A percentile compares a stretch with the other conserved stretches of the same genome.
Conservation (phyloP, 495 filamentous ascomycete species). For the Halenospora varia region DNA sequence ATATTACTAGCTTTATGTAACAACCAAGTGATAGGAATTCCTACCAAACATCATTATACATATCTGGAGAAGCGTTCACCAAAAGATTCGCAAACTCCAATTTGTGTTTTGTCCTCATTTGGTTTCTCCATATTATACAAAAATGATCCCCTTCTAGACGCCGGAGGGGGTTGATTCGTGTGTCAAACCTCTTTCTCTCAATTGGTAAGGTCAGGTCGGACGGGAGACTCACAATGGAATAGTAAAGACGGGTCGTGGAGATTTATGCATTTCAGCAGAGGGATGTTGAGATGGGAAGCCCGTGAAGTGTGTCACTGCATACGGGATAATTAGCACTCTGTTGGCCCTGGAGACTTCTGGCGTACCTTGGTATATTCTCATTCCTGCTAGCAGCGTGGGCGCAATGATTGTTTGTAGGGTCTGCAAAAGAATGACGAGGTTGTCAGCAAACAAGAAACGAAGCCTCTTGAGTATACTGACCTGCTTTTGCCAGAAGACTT, state of each 20-base stretch:
- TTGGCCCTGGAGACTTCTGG: neutral
- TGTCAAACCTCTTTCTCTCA: too few species aligned
- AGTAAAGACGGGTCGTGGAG: neutral
- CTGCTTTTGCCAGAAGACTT: neutral
- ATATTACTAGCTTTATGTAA: too few species aligned
- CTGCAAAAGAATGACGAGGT: neutral
- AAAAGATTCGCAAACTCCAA: too few species aligned
- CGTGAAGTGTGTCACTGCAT: neutral
- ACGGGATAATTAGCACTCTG: constrained; percentile 2
- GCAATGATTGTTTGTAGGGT: neutral
- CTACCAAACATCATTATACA: too few species aligned
- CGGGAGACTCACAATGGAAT: neutral
- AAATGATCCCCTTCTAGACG: too few species aligned
- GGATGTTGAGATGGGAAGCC: neutral
- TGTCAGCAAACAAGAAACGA: constrained; percentile 3
- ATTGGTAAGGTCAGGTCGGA: neutral
- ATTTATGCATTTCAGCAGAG: constrained; percentile 1
- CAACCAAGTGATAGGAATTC: too few species aligned
- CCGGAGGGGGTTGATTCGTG: too few species aligned
- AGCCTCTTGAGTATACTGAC: neutral
- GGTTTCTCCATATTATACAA: too few species aligned
- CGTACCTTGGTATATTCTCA: constrained; percentile 2
- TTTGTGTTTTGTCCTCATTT: too few species aligned
- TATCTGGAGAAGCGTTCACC: too few species aligned
- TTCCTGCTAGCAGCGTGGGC: neutral